phyloP scores from a whole-genome alignment of 1,284 basidiomycete species.

The Ustilago loliicola region DNA sequence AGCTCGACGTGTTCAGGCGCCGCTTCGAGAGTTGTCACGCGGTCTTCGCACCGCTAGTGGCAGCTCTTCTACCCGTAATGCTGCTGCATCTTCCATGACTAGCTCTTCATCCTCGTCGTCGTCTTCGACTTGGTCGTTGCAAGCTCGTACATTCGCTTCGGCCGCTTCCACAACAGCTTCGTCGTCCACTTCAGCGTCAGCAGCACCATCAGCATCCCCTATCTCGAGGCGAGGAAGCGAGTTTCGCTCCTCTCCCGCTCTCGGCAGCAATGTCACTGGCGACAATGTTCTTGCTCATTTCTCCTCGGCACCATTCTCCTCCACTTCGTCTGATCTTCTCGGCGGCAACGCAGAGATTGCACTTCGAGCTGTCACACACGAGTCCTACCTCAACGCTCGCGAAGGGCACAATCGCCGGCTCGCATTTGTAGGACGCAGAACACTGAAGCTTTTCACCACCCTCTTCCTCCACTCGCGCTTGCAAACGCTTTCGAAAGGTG shows the following conservation, averaged over 20 bases:
- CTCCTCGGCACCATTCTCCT: constrained; percentile 37
- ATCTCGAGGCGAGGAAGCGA: constrained; percentile 16
- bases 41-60: constrained; percentile 10
- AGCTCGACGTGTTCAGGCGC: constrained; percentile 25
- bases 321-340: constrained; percentile 42
- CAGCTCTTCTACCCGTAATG: constrained; percentile 18
- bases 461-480: constrained; percentile 59
- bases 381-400: constrained; percentile 57
- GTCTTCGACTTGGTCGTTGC: constrained; percentile 10
- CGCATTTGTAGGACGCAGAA: constrained; percentile 64
- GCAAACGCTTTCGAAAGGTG: constrained; percentile 18
- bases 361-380: constrained; percentile 62
- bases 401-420: constrained; percentile 66
- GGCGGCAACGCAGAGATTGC: constrained; percentile 54
- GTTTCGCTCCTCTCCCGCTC: constrained; percentile 21
- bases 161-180: constrained; percentile 33
- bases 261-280: constrained; percentile 35
- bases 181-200: constrained; percentile 27
- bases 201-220: constrained; percentile 25
- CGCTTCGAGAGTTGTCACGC: constrained; percentile 21
- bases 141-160: constrained; percentile 25
- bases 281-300: constrained; percentile 49
- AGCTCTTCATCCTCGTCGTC: constrained; percentile 16
- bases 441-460: constrained; percentile 62
- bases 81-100: neutral